Conservation (phyloP, 1,284 basidiomycete genomes). For the Trametes pubescens region DNA sequence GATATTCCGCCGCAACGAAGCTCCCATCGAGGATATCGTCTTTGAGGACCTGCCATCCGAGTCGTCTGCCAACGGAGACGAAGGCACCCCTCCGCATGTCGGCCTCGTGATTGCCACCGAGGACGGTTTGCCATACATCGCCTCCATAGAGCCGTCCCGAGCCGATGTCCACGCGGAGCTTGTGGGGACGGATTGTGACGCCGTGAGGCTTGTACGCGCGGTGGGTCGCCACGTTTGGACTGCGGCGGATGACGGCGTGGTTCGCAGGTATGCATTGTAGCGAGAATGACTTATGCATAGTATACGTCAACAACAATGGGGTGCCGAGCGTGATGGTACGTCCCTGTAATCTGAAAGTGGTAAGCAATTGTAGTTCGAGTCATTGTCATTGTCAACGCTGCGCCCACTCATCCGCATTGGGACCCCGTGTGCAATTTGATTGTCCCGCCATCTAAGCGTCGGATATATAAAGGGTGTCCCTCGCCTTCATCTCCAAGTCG, state of each 20-base stretch:
- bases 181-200: slow-evolving; percentile 61
- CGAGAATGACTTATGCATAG: background rate
- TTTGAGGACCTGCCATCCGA: slow-evolving; percentile 42
- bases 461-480: background rate
- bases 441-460: background rate
- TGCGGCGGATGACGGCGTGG: slow-evolving; percentile 66
- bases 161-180: slow-evolving; percentile 53
- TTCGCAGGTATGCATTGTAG: slow-evolving; percentile 48
- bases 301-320: background rate
- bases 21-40: slow-evolving; percentile 62
- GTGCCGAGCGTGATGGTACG: background rate
- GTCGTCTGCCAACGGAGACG: slow-evolving; percentile 5
- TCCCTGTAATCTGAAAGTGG: background rate
- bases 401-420: background rate
- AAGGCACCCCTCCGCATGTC: slow-evolving; percentile 36
- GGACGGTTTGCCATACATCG: slow-evolving; percentile 65
- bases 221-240: slow-evolving; percentile 56
- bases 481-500: background rate
- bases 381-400: background rate
- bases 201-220: slow-evolving; percentile 49
- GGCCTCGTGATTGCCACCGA: slow-evolving; percentile 59
- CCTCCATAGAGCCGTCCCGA: slow-evolving; percentile 48
- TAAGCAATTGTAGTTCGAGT: background rate
- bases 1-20: slow-evolving; percentile 61
- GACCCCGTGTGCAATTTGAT: background rate